Conservation (phyloP, 441 rosid species). For the Pelargonium exstipulatum region DNA sequence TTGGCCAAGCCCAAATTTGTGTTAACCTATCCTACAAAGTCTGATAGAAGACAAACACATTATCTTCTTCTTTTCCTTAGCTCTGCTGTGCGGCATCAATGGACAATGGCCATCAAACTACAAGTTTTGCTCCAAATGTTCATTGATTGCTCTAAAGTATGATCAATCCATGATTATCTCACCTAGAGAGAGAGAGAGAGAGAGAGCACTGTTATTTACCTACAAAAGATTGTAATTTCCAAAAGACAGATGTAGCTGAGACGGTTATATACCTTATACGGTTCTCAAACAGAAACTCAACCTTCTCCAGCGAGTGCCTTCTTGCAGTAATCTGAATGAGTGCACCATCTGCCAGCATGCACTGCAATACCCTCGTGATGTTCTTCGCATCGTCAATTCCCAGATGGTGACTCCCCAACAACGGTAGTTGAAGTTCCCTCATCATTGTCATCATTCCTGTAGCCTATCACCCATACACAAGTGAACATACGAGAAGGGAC, state of each 20-base stretch:
- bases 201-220: too few relatives aligned
- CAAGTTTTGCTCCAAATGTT: too few relatives aligned
- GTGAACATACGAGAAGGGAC: conserved; percentile 4
- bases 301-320: conserved; percentile 42
- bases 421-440: conserved; percentile 57
- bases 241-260: not conserved
- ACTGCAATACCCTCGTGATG: conserved; percentile 70
- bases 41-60: not conserved
- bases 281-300: conserved; percentile 51
- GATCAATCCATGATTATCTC: not conserved
- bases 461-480: conserved; percentile 44
- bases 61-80: not conserved
- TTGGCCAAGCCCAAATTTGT: not conserved
- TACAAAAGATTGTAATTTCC: too few relatives aligned
- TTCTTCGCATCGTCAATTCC: conserved; percentile 88
- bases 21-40: not conserved
- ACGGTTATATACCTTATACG: conserved; percentile 35
- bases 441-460: conserved; percentile 91
- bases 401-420: conserved; percentile 81
- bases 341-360: conserved; percentile 75
- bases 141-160: not conserved
- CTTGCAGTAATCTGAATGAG: conserved; percentile 60
- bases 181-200: not conserved
- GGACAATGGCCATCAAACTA: too few relatives aligned
- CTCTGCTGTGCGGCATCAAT: too few relatives aligned